Base-by-base conservation (phyloP, 2,329 filamentous ascomycete genomes). In the Aspergillus transmontanensis region DNA sequence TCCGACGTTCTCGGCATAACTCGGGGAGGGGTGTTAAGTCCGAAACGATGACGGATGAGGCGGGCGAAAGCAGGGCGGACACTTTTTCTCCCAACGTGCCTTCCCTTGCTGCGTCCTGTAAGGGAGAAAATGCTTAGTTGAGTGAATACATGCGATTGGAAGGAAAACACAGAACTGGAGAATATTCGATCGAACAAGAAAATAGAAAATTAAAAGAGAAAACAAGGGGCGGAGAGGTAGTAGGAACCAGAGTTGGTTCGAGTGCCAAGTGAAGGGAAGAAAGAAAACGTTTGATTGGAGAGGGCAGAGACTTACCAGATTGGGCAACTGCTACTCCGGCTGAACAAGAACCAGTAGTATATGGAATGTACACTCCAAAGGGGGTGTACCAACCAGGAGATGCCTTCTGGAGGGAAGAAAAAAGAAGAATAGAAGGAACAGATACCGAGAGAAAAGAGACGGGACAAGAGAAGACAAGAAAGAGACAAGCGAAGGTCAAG, bases 401-500 rank as follows among this genome's bases (percentile, higher is more conserved):
- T 32, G 30, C 19, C 28, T n/a, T 51, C 28, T 51, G 56, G 55
- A 59, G 39, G 48, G 45, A 23, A 34, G 32, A 12, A 34, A n/a
- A n/a, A 45, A 9, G 23, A 28, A n/a, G 36, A 53, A 36, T 34
- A 14, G 45, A 36, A 43, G 39, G 45, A 36, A 21, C 30, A 50
- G 32, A 54, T n/a, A 51, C 28, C 28, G 23, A 45, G 45, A 59
- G 62, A 59, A 59, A 62, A 64, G 59, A 30, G 16, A 46, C 32
- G 34, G 30, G 36, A 57, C 57, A 64, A 64, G 59, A 64, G 14
- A 19, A 55, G 59, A 43, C 23, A 61, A 55, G 58, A 62, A 55
- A 21, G 34, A 36, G 34, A 36, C 57, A 61, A 65, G 57, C 57
- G 50, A 50, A 23, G 58, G 57, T 61, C 59, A 66, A 60, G 68